A percentile compares a stretch with the other conserved stretches of the same genome.
These are phyloP conservation scores for Penicillium simplicissimum DNA, from an alignment of 495 filamentous ascomycete species.

Conservation along the genomic window DNA sequence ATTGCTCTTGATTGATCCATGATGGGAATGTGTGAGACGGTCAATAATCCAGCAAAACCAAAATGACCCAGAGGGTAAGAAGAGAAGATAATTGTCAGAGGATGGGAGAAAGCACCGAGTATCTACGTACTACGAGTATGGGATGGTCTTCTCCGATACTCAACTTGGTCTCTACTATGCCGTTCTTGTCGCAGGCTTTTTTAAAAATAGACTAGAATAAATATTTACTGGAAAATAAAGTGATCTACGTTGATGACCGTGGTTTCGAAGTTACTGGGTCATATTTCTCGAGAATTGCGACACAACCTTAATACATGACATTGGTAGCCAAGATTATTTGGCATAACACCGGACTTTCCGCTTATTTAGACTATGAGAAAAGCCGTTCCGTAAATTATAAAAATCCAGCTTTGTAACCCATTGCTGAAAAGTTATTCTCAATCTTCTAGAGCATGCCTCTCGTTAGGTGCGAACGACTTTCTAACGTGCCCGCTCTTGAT, in stretches of 20 bases:
- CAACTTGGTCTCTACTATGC: background rate
- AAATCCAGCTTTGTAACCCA: background rate
- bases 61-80: background rate
- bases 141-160: background rate
- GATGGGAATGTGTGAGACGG: background rate
- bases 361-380: background rate
- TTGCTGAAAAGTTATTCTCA: background rate
- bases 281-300: background rate
- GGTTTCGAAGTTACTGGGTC: background rate
- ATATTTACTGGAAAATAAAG: background rate
- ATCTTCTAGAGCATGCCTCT: background rate
- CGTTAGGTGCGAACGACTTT: background rate
- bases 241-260: background rate
- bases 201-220: background rate
- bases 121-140: background rate
- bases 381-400: background rate
- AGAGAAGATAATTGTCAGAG: background rate
- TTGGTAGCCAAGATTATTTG: background rate
- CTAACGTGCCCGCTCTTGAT: background rate
- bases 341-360: background rate
- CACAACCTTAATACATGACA: background rate
- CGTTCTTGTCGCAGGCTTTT: background rate
- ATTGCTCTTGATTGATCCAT: background rate
- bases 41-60: background rate
- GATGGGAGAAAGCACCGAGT: background rate